phyloP scores from a whole-genome alignment of 768 basidiomycete species.

The Boletales sp. region DNA sequence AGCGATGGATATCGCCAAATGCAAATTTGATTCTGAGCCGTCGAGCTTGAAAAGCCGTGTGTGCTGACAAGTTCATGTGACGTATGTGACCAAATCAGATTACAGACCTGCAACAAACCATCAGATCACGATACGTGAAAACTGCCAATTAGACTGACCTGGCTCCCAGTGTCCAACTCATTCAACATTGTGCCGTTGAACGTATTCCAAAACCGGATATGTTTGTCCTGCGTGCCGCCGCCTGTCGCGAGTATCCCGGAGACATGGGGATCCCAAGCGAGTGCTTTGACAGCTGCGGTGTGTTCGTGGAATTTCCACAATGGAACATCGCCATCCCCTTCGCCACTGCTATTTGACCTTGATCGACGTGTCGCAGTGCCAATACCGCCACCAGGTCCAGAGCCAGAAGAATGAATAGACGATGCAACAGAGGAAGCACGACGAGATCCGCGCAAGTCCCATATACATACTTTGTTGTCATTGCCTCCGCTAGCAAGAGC shows the following conservation, averaged over 20 bases:
- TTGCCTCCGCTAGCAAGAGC: constrained; percentile 92
- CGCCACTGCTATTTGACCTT: constrained; percentile 27
- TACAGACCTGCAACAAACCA: constrained; percentile 72
- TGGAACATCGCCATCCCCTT: constrained; percentile 52
- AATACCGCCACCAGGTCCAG: constrained; percentile 26
- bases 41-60: constrained; percentile 92
- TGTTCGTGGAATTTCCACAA: constrained; percentile 97
- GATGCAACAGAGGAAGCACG: constrained; percentile 27
- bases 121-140: neutral
- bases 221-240: constrained; percentile 98
- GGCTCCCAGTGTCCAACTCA: constrained; percentile 92
- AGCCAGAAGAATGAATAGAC: constrained; percentile 25
- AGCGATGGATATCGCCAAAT: constrained; percentile 94
- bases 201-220: constrained; percentile 97
- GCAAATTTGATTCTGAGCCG: constrained; percentile 94
- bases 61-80: constrained; percentile 98
- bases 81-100: constrained; percentile 92
- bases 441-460: constrained; percentile 78
- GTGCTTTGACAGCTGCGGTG: constrained; percentile 94
- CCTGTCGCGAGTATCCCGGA: constrained; percentile 89
- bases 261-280: constrained; percentile 97
- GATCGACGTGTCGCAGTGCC: constrained; percentile 20
- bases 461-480: constrained; percentile 98
- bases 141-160: constrained; percentile 46
- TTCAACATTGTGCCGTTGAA: constrained; percentile 79